Evolutionary conservation across 176 grass and related monocot genomes (phyloP).

Genomic region (Thalia dealbata): DNA sequence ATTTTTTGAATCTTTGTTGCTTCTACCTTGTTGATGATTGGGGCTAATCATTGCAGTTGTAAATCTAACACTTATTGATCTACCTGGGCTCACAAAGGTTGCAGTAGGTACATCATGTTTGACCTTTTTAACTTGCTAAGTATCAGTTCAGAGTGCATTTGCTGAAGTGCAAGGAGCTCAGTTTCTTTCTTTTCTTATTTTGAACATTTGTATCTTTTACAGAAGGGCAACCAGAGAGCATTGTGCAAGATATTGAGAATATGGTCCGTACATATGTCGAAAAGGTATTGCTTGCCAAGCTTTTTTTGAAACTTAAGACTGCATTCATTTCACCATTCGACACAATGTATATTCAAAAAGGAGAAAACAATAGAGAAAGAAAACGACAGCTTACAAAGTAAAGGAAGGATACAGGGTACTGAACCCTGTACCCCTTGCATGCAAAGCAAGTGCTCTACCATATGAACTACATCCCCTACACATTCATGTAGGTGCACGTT

Average conservation of each 20-base stretch:
- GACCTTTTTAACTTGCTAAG: neutral
- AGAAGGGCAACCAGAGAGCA: conserved; percentile 86
- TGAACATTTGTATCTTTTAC: conserved; percentile 33
- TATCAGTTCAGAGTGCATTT: too few relatives aligned
- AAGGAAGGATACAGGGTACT: too few relatives aligned
- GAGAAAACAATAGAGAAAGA: too few relatives aligned
- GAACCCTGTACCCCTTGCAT: too few relatives aligned
- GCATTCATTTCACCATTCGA: too few relatives aligned
- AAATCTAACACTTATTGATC: conserved; percentile 89
- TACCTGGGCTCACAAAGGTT: conserved; percentile 86
- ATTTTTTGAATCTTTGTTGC: neutral
- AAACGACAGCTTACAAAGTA: too few relatives aligned
- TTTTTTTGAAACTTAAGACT: too few relatives aligned
- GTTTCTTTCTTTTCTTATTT: conserved; percentile 1
- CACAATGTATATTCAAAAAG: too few relatives aligned
- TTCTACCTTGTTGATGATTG: too few relatives aligned
- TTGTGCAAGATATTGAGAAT: conserved; percentile 82
- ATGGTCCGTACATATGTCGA: conserved; percentile 73
- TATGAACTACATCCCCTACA: too few relatives aligned
- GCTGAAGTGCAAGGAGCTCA: too few relatives aligned
- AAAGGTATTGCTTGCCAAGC: conserved; percentile 38
- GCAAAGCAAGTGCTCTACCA: too few relatives aligned
- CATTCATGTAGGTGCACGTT: neutral
- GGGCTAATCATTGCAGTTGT: conserved; percentile 49
- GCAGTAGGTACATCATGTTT: conserved; percentile 45